Evolutionary conservation across 805 yeast genomes (phyloP).

Genomic region (Lipomyces japonicus): DNA sequence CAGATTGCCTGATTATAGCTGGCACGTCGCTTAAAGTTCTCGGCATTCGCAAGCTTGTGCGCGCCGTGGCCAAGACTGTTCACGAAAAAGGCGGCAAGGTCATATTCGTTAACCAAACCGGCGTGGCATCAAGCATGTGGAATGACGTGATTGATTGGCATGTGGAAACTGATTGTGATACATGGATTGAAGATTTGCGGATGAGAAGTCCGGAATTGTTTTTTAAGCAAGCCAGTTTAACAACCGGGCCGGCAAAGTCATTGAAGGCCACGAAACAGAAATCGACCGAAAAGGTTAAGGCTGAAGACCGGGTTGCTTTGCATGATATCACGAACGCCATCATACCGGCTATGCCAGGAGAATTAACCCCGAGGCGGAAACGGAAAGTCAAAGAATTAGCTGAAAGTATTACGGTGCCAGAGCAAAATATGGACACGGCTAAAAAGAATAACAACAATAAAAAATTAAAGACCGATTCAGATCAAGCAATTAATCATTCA

Average conservation of each 20-base stretch:
- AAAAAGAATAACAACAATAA: background rate
- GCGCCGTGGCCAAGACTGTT: constrained; percentile 60
- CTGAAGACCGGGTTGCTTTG: background rate
- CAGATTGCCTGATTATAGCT: constrained; percentile 79
- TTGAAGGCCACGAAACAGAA: background rate
- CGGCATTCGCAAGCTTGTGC: constrained; percentile 79
- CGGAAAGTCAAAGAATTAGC: background rate
- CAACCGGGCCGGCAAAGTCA: constrained; percentile 7
- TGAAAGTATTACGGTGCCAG: background rate
- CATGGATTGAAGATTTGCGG: constrained; percentile 60
- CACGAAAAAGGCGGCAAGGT: constrained; percentile 80
- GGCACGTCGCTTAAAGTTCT: constrained; percentile 91
- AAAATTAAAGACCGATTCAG: background rate
- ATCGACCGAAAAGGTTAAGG: background rate
- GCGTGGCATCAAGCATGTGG: constrained; percentile 57
- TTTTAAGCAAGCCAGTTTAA: constrained; percentile 15
- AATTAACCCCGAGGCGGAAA: background rate
- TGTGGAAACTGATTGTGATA: constrained; percentile 74
- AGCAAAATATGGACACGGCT: background rate
- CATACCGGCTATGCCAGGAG: too few species aligned
- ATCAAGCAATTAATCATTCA: background rate
- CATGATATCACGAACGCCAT: background rate
- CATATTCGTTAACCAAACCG: constrained; percentile 60
- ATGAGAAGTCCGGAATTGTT: constrained; percentile 58
- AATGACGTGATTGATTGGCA: constrained; percentile 72